phyloP scores from a whole-genome alignment of 768 basidiomycete species.

The Suillus paluster region DNA sequence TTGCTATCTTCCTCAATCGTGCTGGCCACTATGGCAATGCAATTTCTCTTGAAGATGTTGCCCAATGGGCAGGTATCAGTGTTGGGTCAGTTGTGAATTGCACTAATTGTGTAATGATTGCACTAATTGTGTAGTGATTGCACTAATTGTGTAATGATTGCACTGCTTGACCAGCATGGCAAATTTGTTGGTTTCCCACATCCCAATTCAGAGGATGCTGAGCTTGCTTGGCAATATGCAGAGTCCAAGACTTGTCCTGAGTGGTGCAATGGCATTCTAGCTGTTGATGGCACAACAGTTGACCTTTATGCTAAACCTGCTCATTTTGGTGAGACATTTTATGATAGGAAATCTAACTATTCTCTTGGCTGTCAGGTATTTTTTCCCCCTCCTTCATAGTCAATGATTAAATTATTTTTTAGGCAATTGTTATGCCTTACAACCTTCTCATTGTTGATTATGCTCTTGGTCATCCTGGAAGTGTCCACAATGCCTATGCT shows the following conservation, averaged over 20 bases:
- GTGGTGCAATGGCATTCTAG: slow-evolving; percentile 42
- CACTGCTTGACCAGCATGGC: slow-evolving; percentile 18
- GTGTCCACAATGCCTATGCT: slow-evolving; percentile 12
- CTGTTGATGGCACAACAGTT: slow-evolving; percentile 43
- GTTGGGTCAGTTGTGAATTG: slow-evolving; percentile 22
- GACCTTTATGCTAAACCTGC: slow-evolving; percentile 14
- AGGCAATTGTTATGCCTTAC: slow-evolving; percentile 11
- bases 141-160: slow-evolving; percentile 17
- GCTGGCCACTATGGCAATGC: too few species aligned
- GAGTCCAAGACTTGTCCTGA: slow-evolving; percentile 34
- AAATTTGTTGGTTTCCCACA: slow-evolving; percentile 9
- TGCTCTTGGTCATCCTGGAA: slow-evolving; percentile 12
- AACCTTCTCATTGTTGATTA: slow-evolving; percentile 11
- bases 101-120: slow-evolving; percentile 22
- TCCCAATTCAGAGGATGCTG: slow-evolving; percentile 9
- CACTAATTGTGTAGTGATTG: too few species aligned
- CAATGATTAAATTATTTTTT: neutral
- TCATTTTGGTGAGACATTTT: slow-evolving; percentile 15
- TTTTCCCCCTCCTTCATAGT: neutral
- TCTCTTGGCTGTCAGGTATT: slow-evolving; percentile 25
- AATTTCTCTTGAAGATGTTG: slow-evolving; percentile 16
- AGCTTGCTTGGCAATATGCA: slow-evolving; percentile 41
- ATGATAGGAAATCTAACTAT: slow-evolving; percentile 24
- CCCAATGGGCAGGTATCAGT: slow-evolving; percentile 17
- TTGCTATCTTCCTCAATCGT: too few species aligned